These are phyloP conservation scores for Cryptococcus floricola DNA, from an alignment of 1,284 basidiomycete species.

Conservation along the genomic window DNA sequence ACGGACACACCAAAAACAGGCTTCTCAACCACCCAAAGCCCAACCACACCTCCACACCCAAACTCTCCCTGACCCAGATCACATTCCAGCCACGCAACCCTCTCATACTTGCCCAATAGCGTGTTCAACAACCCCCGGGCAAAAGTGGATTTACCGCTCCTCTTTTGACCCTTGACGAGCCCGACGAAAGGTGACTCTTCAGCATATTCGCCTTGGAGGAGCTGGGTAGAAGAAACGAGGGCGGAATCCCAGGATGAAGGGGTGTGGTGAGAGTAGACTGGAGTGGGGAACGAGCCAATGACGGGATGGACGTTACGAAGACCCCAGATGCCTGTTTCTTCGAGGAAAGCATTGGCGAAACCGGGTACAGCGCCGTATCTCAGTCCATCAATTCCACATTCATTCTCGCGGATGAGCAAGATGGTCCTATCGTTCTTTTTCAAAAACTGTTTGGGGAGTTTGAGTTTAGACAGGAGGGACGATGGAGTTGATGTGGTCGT, in stretches of 20 bases:
- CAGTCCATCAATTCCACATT: slow-evolving; percentile 40
- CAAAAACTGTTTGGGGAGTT: slow-evolving; percentile 21
- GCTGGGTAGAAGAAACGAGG: slow-evolving; percentile 33
- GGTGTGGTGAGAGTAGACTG: slow-evolving; percentile 52
- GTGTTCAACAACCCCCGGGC: slow-evolving; percentile 70
- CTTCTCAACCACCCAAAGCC: slow-evolving; percentile 66
- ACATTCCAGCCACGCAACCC: slow-evolving; percentile 84
- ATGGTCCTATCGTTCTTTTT: slow-evolving; percentile 12
- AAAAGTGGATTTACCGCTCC: slow-evolving; percentile 86
- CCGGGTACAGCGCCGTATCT: slow-evolving; percentile 41
- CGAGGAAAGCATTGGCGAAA: slow-evolving; percentile 44
- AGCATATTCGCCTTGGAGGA: background rate
- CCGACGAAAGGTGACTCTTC: slow-evolving; percentile 38
- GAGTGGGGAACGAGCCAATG: slow-evolving; percentile 39
- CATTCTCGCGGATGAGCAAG: slow-evolving; percentile 40
- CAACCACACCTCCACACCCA: slow-evolving; percentile 77
- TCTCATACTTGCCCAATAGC: slow-evolving; percentile 60
- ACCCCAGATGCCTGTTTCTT: slow-evolving; percentile 46
- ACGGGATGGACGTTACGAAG: slow-evolving; percentile 60
- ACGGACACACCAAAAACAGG: slow-evolving; percentile 63
- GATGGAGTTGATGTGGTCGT: background rate
- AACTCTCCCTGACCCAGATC: slow-evolving; percentile 95
- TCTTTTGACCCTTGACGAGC: slow-evolving; percentile 78
- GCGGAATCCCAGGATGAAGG: slow-evolving; percentile 61
- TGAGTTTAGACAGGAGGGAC: slow-evolving; percentile 9